Evolutionary conservation across 805 yeast genomes (phyloP).

Genomic region (Candida odintsovae): DNA sequence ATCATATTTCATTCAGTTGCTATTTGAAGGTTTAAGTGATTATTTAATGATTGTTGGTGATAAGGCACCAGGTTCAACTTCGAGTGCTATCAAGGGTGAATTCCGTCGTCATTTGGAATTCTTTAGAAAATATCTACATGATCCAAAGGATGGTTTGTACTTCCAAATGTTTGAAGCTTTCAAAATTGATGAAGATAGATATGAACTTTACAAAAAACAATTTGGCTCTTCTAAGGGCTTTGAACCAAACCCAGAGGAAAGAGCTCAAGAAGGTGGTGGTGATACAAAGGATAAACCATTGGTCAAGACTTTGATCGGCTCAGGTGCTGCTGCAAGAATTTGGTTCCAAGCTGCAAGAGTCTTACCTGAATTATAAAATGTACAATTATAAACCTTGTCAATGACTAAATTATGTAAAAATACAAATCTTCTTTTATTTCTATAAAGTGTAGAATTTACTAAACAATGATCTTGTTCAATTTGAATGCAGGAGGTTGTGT

Average conservation of each 20-base stretch:
- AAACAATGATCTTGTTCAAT: slow-evolving; percentile 48
- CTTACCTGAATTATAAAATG: slow-evolving; percentile 27
- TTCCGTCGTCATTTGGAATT: slow-evolving; percentile 48
- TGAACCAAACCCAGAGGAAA: slow-evolving; percentile 47
- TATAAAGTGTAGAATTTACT: slow-evolving; percentile 3
- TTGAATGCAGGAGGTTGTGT: slow-evolving; percentile 62
- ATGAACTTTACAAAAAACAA: slow-evolving; percentile 43
- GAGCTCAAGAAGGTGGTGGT: slow-evolving; percentile 36
- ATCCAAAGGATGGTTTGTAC: slow-evolving; percentile 54
- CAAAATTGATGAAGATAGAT: slow-evolving; percentile 42
- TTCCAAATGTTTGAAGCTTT: slow-evolving; percentile 55
- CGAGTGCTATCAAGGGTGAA: slow-evolving; percentile 31
- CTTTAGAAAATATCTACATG: slow-evolving; percentile 51
- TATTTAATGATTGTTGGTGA: slow-evolving; percentile 46
- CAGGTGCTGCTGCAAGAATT: slow-evolving; percentile 62
- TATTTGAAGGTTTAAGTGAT: slow-evolving; percentile 65
- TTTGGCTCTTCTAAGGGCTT: slow-evolving; percentile 51
- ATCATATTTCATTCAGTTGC: slow-evolving; percentile 55
- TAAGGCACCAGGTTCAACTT: slow-evolving; percentile 29
- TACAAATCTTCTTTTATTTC: neutral
- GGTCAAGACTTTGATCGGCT: slow-evolving; percentile 53
- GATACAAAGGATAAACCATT: slow-evolving; percentile 29
- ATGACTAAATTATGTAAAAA: neutral
- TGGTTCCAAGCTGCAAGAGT: slow-evolving; percentile 65
- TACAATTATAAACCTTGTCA: neutral